Percentiles rank a stretch among this genome's conserved stretches.
Evolutionary conservation across 2,329 filamentous ascomycete species (phyloP).

Genomic region (Seiridium cupressi): DNA sequence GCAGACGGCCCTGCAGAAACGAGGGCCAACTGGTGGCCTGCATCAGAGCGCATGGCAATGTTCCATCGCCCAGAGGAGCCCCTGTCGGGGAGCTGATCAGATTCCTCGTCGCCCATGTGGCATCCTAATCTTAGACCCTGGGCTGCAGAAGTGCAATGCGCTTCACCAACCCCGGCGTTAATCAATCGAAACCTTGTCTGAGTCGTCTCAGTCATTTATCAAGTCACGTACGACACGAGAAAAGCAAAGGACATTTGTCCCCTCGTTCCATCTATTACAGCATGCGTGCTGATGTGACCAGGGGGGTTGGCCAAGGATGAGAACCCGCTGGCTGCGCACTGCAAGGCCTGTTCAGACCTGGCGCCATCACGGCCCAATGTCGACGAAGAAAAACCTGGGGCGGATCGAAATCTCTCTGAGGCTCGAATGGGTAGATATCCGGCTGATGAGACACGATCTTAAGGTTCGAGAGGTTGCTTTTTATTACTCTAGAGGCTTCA

Average conservation of each 20-base stretch:
- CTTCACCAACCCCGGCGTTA: neutral
- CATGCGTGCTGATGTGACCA: neutral
- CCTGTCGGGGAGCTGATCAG: constrained; percentile 1
- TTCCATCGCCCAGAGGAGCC: neutral
- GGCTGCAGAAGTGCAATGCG: constrained; percentile 1
- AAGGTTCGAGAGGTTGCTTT: neutral
- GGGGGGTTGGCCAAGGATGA: neutral
- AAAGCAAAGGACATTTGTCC: neutral
- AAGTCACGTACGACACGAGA: neutral
- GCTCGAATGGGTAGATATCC: neutral
- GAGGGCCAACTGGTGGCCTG: neutral
- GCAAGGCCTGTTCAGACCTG: neutral
- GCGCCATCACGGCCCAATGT: neutral
- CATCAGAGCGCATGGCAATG: neutral
- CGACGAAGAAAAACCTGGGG: neutral
- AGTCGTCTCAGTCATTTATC: neutral
- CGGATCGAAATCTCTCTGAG: neutral
- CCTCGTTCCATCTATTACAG: neutral
- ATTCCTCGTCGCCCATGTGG: constrained; percentile 7
- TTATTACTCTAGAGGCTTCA: neutral
- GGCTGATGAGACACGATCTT: too few relatives aligned
- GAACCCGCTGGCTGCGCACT: neutral
- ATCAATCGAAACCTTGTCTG: constrained; percentile 2
- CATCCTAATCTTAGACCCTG: constrained; percentile 8
- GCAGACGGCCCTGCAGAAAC: neutral